Conservation (phyloP, 2,329 filamentous ascomycete genomes). For the Penicillium occitanis region DNA sequence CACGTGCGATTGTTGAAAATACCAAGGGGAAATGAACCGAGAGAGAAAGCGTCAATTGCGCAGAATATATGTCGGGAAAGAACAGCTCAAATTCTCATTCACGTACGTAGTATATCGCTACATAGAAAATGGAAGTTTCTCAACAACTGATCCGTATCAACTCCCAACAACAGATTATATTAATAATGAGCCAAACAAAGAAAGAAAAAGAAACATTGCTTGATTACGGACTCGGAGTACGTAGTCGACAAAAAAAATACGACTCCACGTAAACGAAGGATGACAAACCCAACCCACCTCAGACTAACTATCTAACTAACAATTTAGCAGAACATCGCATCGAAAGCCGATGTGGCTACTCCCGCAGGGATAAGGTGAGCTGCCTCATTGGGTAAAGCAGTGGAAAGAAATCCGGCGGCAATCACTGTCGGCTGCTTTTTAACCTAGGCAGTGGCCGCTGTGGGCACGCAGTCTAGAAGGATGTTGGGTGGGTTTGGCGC, state of each 20-base stretch:
- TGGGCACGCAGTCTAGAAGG: not conserved
- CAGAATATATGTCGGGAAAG: not conserved
- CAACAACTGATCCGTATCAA: not conserved
- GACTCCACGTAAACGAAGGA: not conserved
- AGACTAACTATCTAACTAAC: not conserved
- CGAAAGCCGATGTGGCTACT: not conserved
- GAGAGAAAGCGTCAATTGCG: not conserved
- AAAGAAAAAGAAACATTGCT: not conserved
- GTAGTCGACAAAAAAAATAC: not conserved
- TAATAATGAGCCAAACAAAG: not conserved
- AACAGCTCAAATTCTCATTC: not conserved
- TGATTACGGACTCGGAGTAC: not conserved
- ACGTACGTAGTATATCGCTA: not conserved
- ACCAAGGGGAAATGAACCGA: not conserved
- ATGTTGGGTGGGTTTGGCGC: not conserved
- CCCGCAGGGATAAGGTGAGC: not conserved
- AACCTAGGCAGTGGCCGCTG: not conserved
- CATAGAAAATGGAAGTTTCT: not conserved
- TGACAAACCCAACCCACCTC: not conserved
- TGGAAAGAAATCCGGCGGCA: constrained; percentile 5
- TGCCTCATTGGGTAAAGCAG: not conserved
- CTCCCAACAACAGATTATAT: not conserved
- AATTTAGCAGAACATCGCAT: not conserved
- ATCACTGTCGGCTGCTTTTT: not conserved
- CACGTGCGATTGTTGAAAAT: not conserved